A percentile compares a stretch with the other conserved stretches of the same genome.
Evolutionary conservation across 2,329 filamentous ascomycete species (phyloP).

Genomic region (Cercospora brassicicola): DNA sequence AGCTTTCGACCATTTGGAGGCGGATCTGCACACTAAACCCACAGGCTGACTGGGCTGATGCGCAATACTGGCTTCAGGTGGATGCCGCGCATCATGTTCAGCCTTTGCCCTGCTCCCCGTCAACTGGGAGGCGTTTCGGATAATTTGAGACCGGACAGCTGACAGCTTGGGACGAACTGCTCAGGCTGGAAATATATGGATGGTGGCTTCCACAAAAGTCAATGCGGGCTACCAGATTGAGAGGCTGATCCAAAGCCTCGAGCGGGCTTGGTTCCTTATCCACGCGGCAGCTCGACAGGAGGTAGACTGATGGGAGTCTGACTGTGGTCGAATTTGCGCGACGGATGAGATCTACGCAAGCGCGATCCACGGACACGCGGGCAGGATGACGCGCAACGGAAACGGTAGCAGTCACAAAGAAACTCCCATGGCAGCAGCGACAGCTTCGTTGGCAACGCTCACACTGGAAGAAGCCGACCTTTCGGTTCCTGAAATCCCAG

Average conservation of each 20-base stretch:
- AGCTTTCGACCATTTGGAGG: slow-evolving; percentile 1
- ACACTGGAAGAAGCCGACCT: slow-evolving; percentile 20
- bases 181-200: slow-evolving; percentile 7
- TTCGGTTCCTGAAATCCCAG: slow-evolving; percentile 8
- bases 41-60: background rate
- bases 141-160: background rate
- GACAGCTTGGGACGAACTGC: background rate
- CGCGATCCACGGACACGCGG: background rate
- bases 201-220: slow-evolving; percentile 8
- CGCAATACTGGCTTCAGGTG: background rate
- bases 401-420: slow-evolving; percentile 18
- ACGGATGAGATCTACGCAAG: slow-evolving; percentile 1
- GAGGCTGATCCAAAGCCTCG: slow-evolving; percentile 17
- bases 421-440: slow-evolving; percentile 12
- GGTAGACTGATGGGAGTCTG: background rate
- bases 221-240: slow-evolving; percentile 6
- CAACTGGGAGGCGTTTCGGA: background rate
- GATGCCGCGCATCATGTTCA: background rate
- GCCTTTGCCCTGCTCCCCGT: background rate
- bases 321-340: background rate
- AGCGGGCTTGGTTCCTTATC: background rate
- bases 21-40: slow-evolving; percentile 3
- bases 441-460: slow-evolving; percentile 9
- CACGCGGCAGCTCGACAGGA: background rate
- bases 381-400: slow-evolving; percentile 22